Conservation (phyloP, 371 early-diverging fungal genomes). For the Lichtheimia ornata region DNA sequence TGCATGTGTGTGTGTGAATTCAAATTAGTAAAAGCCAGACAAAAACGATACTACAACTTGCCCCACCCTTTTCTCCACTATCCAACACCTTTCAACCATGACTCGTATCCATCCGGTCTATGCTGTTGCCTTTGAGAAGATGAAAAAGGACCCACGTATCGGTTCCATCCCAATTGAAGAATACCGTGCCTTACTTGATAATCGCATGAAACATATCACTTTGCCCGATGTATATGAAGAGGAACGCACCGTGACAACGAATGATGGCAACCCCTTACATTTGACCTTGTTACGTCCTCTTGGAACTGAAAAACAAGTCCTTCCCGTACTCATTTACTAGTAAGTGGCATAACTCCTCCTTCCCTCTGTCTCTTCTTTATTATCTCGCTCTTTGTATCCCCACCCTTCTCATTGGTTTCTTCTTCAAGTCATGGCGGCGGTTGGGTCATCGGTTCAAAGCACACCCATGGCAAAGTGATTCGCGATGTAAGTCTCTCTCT, state of each 20-base stretch:
- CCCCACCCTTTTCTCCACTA: too few species aligned
- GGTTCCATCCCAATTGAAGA: constrained; percentile 12
- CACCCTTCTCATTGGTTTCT: too few species aligned
- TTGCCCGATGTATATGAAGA: constrained; percentile 5
- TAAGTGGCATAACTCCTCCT: background rate
- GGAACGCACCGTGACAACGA: background rate
- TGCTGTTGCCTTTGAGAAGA: constrained; percentile 8
- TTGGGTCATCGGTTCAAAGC: constrained; percentile 17
- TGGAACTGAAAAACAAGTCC: constrained; percentile 13
- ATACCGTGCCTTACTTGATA: background rate
- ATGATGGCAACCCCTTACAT: background rate
- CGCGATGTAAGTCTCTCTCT: constrained; percentile 14
- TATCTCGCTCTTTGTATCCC: too few species aligned
- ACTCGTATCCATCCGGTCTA: constrained; percentile 15
- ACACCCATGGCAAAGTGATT: constrained; percentile 12
- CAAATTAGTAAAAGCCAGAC: too few species aligned
- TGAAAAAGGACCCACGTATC: constrained; percentile 6
- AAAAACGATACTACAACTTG: too few species aligned
- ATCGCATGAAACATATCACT: background rate
- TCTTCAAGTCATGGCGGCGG: constrained; percentile 20
- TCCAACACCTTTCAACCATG: background rate
- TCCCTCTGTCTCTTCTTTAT: too few species aligned
- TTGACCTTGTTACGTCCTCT: constrained; percentile 15
- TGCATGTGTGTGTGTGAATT: too few species aligned
- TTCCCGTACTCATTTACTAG: constrained; percentile 20